phyloP scores from a whole-genome alignment of 2,329 filamentous ascomycete species.

The Fusarium circinatum region DNA sequence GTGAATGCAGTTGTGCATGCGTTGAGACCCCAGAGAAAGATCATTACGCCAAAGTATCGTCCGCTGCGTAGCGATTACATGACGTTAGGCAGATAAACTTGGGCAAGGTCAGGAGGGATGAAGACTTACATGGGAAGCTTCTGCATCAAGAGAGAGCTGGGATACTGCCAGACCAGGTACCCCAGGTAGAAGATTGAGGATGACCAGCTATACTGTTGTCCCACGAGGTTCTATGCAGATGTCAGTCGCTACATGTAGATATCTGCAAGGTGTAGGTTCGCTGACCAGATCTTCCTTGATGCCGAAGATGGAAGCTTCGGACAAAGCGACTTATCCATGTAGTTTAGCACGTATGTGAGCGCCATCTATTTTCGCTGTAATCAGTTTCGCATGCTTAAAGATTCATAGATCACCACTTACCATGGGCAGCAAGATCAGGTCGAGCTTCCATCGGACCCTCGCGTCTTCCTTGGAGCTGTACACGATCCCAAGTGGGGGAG shows the following conservation, averaged over 20 bases:
- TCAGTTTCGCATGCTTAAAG: fast-evolving
- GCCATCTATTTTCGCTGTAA: not conserved
- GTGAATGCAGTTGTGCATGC: not conserved
- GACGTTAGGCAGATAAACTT: fast-evolving
- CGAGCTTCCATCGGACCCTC: not conserved
- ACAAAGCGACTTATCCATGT: not conserved
- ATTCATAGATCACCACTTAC: not conserved
- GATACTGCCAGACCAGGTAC: not conserved
- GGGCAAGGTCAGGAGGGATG: fast-evolving
- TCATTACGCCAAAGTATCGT: not conserved
- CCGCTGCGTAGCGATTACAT: fast-evolving
- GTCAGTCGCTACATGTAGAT: fast-evolving
- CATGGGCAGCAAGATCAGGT: not conserved
- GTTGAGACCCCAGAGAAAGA: not conserved
- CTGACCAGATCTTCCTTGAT: not conserved
- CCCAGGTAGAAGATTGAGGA: not conserved
- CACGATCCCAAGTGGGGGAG: fast-evolving
- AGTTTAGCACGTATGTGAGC: not conserved
- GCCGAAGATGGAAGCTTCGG: not conserved
- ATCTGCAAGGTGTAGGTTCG: fast-evolving
- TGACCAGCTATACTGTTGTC: not conserved
- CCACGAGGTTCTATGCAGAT: not conserved
- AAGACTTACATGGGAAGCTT: not conserved
- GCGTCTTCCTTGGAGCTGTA: not conserved
- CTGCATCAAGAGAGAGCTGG: not conserved